Conservation (phyloP, 2,329 filamentous ascomycete species). For the Xylariaceae sp. region DNA sequence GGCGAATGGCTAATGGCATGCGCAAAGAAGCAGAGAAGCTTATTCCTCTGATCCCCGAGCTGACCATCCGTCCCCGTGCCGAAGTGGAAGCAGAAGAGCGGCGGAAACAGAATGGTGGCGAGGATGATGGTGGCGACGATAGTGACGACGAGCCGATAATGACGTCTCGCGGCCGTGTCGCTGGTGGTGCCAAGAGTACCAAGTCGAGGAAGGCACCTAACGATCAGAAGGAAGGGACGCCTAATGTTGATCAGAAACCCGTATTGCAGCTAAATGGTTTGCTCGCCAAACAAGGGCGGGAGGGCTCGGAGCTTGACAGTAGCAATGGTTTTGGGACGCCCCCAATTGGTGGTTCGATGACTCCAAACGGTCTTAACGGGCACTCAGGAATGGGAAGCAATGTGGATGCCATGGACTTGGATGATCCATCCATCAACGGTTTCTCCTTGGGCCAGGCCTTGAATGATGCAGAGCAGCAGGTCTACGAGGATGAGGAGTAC, state of each 20-base stretch:
- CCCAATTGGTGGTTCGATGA: constrained; percentile 69
- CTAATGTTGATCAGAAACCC: constrained; percentile 72
- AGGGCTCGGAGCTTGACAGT: constrained; percentile 80
- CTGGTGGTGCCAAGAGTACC: constrained; percentile 73
- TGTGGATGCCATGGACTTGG: constrained; percentile 82
- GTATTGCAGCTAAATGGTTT: constrained; percentile 64
- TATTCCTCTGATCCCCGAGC: constrained; percentile 90
- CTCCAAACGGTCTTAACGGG: constrained; percentile 70
- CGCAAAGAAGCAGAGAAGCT: constrained; percentile 96
- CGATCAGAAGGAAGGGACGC: constrained; percentile 76
- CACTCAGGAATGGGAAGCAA: constrained; percentile 68
- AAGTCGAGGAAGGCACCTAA: constrained; percentile 73
- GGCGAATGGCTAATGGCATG: constrained; percentile 95
- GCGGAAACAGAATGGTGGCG: constrained; percentile 80
- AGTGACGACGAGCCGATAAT: constrained; percentile 98
- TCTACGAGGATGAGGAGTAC: constrained; percentile 88
- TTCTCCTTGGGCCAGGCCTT: constrained; percentile 63
- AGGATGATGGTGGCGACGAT: constrained; percentile 80
- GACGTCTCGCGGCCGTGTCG: constrained; percentile 90
- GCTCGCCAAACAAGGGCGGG: constrained; percentile 55
- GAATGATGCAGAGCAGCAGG: constrained; percentile 67
- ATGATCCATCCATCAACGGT: constrained; percentile 69
- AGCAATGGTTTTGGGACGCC: constrained; percentile 87
- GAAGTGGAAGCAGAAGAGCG: constrained; percentile 90
- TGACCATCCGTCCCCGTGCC: constrained; percentile 83